Base-by-base conservation (phyloP, 768 basidiomycete species). In the Leccinum rimulosum region DNA sequence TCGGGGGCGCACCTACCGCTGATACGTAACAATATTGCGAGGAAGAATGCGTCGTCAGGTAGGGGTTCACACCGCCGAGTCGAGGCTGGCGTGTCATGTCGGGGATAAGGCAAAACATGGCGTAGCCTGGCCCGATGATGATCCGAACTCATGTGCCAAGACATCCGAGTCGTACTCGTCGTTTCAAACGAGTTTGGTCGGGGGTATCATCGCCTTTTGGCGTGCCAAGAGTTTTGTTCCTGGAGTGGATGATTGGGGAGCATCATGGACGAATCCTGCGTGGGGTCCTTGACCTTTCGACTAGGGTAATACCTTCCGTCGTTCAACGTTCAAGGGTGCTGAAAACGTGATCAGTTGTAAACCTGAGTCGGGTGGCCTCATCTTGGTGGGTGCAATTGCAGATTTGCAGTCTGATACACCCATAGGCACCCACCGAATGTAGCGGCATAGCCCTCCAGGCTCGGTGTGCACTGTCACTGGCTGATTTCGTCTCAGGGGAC, bases 1-100 rank as follows among this genome's bases (percentile, higher is more conserved):
- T 43, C 3, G 40, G 2, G 40, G 40, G 27, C 36, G 66, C 62
- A 52, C 81, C 81, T 80, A 62, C 35, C 35, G 0, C 35, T 36
- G 35, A 36, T 35, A 35, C 33, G 35, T 36, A 36, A 36, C 35
- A 36, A 36, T 36, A 33, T 33, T 33, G 31, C 11, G 5, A 35
- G 33, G 33, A 35, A 35, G 33, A 6, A 35, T 35, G 33, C 12
- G 33, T 35, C 33, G 12, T 14, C 33, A 35, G 33, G 33, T 14
- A 35, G 12, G 12, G 33, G 33, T 12, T 35, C 12, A 12, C 33
- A 35, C 33, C 33, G 33, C 33, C 33, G 33, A 35, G 33, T 35
- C 33, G 33, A 35, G 33, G 12, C 0, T 35, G 35, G 35, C 14
- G 35, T 35, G 35, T 35, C 35, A 35, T 3, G 35, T 35, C 12